Evolutionary conservation across 2,329 filamentous ascomycete genomes (phyloP).

Genomic region (Rachicladosporium sp.): DNA sequence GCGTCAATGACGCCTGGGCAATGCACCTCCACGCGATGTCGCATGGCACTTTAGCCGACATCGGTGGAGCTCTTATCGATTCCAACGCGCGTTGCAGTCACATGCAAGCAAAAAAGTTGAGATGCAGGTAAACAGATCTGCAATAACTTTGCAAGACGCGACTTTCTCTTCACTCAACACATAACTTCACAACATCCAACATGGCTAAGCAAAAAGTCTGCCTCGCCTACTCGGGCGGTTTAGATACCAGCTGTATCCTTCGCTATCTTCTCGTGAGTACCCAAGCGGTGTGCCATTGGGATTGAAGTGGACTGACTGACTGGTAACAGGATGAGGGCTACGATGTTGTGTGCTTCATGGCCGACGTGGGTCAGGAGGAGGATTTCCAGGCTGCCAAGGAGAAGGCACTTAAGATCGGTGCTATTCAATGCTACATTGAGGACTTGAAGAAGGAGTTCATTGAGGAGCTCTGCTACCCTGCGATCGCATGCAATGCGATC

Average conservation of each 20-base stretch:
- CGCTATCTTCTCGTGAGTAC: slow-evolving; percentile 27
- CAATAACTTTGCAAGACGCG: no score
- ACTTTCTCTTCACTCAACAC: neutral
- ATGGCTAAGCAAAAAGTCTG: slow-evolving; percentile 36
- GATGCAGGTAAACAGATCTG: neutral
- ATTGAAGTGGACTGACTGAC: slow-evolving; percentile 16
- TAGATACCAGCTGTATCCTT: slow-evolving; percentile 48
- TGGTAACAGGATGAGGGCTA: slow-evolving; percentile 38
- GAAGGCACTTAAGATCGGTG: slow-evolving; percentile 60
- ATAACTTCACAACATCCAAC: slow-evolving; percentile 6
- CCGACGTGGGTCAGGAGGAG: slow-evolving; percentile 52
- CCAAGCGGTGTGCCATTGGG: neutral
- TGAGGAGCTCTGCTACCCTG: slow-evolving; percentile 67
- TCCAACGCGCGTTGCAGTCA: no score
- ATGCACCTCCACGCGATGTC: no score
- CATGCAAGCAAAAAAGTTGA: neutral
- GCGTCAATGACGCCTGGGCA: no score
- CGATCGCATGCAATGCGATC: slow-evolving; percentile 56
- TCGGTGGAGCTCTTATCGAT: no score
- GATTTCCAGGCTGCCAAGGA: slow-evolving; percentile 60
- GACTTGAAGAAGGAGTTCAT: slow-evolving; percentile 61
- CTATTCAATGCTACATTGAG: slow-evolving; percentile 48
- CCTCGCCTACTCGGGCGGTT: slow-evolving; percentile 41
- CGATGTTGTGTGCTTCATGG: slow-evolving; percentile 55
- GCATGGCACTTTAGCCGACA: no score